Conservation (phyloP, 2,329 filamentous ascomycete genomes). For the Fusarium torreyae region DNA sequence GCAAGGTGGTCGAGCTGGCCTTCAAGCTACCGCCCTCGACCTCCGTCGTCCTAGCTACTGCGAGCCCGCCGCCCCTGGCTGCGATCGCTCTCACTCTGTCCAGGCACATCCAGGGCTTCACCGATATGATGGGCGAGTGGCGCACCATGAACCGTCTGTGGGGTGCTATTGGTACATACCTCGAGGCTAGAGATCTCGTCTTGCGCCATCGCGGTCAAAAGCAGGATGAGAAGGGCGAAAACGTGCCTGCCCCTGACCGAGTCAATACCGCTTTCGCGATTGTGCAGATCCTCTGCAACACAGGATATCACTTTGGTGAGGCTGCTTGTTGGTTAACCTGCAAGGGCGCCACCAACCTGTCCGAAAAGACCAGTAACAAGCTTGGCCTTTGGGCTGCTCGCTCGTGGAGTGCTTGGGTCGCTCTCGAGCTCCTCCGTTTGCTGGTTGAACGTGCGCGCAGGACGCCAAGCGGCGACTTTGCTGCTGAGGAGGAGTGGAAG, state of each 20-base stretch:
- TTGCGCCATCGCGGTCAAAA: conserved; percentile 50
- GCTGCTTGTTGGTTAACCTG: conserved; percentile 83
- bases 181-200: conserved; percentile 72
- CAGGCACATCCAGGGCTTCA: conserved; percentile 71
- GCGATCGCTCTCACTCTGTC: conserved; percentile 65
- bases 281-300: conserved; percentile 78
- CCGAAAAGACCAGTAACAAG: conserved; percentile 68
- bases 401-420: conserved; percentile 85
- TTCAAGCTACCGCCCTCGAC: conserved; percentile 66
- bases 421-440: conserved; percentile 80
- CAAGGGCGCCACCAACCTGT: conserved; percentile 78
- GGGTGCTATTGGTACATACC: conserved; percentile 81
- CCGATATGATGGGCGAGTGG: conserved; percentile 77
- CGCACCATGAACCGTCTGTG: conserved; percentile 83
- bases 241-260: conserved; percentile 50
- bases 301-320: conserved; percentile 82
- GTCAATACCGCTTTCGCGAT: conserved; percentile 70
- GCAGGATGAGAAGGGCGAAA: conserved; percentile 56
- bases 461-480: conserved; percentile 53
- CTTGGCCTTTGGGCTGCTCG: conserved; percentile 82
- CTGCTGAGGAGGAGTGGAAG: conserved; percentile 60
- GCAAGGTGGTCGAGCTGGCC: conserved; percentile 67
- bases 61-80: conserved; percentile 57
- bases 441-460: conserved; percentile 61
- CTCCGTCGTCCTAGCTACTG: conserved; percentile 62